phyloP scores from a whole-genome alignment of 176 grass and related monocot species.

The Bolboschoenus planiculmis region DNA sequence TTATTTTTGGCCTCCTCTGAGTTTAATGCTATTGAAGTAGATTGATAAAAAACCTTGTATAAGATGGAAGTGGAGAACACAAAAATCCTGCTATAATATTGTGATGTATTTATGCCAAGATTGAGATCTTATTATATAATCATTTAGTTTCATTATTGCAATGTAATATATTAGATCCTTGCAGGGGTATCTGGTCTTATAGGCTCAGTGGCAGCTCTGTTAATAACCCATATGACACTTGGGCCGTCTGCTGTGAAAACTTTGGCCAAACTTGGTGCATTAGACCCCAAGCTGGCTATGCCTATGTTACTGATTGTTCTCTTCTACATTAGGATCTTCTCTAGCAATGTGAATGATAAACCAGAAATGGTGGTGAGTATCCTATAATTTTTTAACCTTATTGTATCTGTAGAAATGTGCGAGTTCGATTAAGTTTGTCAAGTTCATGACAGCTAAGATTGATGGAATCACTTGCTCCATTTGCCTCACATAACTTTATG shows the following conservation, averaged over 20 bases:
- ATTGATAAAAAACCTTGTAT: neutral
- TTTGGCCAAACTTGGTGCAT: constrained; percentile 59
- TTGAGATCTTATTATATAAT: neutral
- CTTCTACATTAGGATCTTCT: constrained; percentile 71
- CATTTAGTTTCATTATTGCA: neutral
- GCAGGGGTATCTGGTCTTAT: constrained; percentile 63
- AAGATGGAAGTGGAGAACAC: no score
- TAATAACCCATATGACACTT: constrained; percentile 63
- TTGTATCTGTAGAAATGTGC: neutral
- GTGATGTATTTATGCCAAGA: neutral
- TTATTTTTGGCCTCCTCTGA: constrained; percentile 5
- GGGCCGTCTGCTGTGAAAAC: constrained; percentile 60
- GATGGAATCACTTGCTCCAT: constrained; percentile 69
- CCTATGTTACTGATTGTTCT: constrained; percentile 62
- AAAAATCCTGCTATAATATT: neutral
- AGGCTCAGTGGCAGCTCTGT: constrained; percentile 46
- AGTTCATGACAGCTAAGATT: constrained; percentile 56
- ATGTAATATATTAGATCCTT: constrained; percentile 10
- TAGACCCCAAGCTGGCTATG: constrained; percentile 61
- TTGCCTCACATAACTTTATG: constrained; percentile 66
- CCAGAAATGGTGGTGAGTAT: constrained; percentile 55
- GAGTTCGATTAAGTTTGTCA: constrained; percentile 22
- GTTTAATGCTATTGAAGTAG: neutral
- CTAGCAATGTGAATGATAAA: constrained; percentile 27
- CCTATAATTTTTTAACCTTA: constrained; percentile 7